Base-by-base conservation (phyloP, 768 basidiomycete species). In the Suillus luteus region DNA sequence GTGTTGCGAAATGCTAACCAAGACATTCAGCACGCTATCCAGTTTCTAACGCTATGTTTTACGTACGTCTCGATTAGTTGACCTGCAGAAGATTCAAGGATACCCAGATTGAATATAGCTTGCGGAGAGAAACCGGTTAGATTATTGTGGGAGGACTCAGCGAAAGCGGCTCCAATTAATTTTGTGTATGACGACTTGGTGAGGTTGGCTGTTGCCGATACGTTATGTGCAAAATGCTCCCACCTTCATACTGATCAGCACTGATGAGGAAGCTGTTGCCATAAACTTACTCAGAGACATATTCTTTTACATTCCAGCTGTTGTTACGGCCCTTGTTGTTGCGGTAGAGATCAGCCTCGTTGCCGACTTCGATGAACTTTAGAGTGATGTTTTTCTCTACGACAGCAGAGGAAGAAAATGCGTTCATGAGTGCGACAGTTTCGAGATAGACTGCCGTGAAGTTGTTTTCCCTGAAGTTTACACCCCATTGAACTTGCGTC, bases 401-500 rank as follows among this genome's bases (percentile, higher is more conserved):
- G 37, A 86, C 69, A 3, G 75, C 72, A 1, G 76, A 57, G 4
- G 79, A 79, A n/a, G 73, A 62, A 66, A 88, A 88, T 0, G 83
- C 83, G 44, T 77, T 77, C 6, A 78, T 59, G 60, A 89, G 80
- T 1, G 85, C 79, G 61, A 76, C 73, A 0, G 84, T 81, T 65
- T 80, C 81, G 10, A 84, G 76, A 63, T 79, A 80, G 0, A 77
- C 80, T 6, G 82, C 78, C 64, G 83, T 85, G 59, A 86, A 35
- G 66, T 86, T 86, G 52, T 78, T 72, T 62, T 75, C 71, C 7
- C 86, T 86, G n/a, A 90, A 74, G 72, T 91, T 90, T 55, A 90
- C 76, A 15, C 87, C 88, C 86, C 86, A 90, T 15, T 79, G 84
- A 66, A 90, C 85, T 58, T 81, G 82, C 11, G 87, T 87, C 31